phyloP scores from a whole-genome alignment of 1,284 basidiomycete genomes.

The Naganishia albida region DNA sequence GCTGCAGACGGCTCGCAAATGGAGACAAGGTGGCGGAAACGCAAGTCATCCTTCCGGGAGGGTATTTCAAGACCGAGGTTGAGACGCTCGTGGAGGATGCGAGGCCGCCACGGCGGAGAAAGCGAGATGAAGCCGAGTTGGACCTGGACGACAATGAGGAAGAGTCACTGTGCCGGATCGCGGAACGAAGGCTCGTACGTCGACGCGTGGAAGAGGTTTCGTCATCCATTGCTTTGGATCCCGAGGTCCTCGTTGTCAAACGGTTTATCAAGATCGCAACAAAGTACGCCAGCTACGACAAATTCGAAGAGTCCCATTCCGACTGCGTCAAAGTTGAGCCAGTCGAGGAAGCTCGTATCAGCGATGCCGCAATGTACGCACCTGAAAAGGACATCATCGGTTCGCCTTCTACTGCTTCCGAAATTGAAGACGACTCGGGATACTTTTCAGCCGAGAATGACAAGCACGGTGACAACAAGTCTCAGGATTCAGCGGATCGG shows the following conservation, averaged over 20 bases:
- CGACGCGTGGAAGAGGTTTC: not conserved
- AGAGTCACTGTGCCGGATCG: not conserved
- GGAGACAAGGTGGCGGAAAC: not conserved
- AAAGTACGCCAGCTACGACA: no score
- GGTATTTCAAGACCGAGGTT: slow-evolving; percentile 3
- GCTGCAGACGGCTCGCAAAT: no score
- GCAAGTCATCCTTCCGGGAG: slow-evolving; percentile 1
- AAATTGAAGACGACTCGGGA: no score
- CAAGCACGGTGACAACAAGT: not conserved
- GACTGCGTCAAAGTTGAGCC: no score
- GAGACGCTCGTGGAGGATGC: not conserved
- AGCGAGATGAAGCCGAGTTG: slow-evolving; percentile 1
- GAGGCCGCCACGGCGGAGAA: not conserved
- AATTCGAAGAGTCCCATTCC: no score
- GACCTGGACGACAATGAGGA: not conserved
- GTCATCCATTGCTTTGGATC: no score
- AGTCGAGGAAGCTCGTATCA: no score
- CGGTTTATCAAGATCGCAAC: no score
- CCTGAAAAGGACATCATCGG: no score
- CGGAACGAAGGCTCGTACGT: not conserved
- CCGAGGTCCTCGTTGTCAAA: no score
- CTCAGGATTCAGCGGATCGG: not conserved
- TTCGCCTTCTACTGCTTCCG: no score
- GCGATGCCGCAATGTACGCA: no score
- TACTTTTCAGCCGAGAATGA: not conserved